Conservation (phyloP, 2,329 filamentous ascomycete species). For the Lomentospora prolificans region DNA sequence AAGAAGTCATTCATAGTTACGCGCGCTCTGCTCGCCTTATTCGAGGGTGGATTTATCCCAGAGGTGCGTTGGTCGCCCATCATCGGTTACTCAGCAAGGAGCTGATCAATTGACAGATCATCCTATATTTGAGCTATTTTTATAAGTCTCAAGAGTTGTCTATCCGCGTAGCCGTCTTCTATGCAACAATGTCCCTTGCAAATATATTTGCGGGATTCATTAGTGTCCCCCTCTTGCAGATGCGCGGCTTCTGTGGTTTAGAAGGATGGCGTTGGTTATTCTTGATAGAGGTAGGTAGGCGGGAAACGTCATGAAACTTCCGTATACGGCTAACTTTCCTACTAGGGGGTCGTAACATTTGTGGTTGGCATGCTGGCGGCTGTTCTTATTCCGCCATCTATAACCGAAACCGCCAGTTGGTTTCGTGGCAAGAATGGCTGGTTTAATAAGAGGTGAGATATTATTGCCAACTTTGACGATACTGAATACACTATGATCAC, state of each 20-base stretch:
- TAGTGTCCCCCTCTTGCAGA: conserved; percentile 16
- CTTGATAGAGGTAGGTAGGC: conserved; percentile 9
- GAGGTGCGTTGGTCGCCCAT: conserved; percentile 27
- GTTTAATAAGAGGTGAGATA: conserved; percentile 42
- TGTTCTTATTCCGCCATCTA: conserved; percentile 43
- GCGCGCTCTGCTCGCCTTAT: conserved; percentile 27
- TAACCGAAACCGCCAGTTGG: conserved; percentile 43
- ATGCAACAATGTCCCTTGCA: conserved; percentile 53
- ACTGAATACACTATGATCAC: not conserved
- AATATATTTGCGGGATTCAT: conserved; percentile 29
- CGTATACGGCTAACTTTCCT: conserved; percentile 4
- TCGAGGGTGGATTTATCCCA: conserved; percentile 37
- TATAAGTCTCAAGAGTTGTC: conserved; percentile 65
- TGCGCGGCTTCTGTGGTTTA: conserved; percentile 15
- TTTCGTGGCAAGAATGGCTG: conserved; percentile 44
- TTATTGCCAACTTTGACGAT: conserved; percentile 28
- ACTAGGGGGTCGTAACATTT: conserved; percentile 28
- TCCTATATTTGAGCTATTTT: conserved; percentile 64
- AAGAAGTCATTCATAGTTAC: conserved; percentile 28
- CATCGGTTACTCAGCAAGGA: conserved; percentile 11
- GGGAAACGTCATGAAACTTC: conserved; percentile 8
- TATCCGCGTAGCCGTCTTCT: conserved; percentile 57
- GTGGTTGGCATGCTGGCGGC: conserved; percentile 42
- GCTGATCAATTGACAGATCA: conserved; percentile 29
- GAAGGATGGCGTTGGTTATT: conserved; percentile 21